These are phyloP conservation scores for Cubamyces lactineus DNA, from an alignment of 768 basidiomycete genomes.

Conservation along the genomic window DNA sequence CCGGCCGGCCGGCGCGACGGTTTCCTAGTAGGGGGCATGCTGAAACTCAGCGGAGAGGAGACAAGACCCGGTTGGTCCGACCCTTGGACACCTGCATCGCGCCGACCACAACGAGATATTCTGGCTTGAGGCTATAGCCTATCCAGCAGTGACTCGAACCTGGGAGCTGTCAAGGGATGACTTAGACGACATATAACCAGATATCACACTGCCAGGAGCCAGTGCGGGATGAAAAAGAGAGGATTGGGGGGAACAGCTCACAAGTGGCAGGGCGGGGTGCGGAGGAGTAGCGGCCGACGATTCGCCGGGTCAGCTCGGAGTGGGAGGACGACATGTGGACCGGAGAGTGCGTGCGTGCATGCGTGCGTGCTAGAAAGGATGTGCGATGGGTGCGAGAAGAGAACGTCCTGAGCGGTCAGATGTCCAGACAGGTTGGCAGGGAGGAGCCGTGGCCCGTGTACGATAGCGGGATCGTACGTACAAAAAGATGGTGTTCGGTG, in stretches of 20 bases:
- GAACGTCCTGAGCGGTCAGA: conserved; percentile 12
- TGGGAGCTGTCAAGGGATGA: neutral
- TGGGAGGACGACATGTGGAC: conserved; percentile 9
- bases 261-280: neutral
- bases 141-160: neutral
- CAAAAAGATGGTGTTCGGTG: too few relatives aligned
- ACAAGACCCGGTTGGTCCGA: neutral
- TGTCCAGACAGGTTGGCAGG: neutral
- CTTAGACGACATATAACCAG: neutral
- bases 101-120: too few relatives aligned
- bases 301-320: conserved; percentile 3
- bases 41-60: conserved; percentile 7
- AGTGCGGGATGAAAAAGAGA: neutral
- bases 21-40: neutral
- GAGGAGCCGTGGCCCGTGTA: too few relatives aligned
- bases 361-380: too few relatives aligned
- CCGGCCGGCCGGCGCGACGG: conserved; percentile 5
- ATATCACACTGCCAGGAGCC: neutral
- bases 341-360: neutral
- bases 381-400: neutral
- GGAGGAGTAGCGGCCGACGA: conserved; percentile 8
- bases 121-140: too few relatives aligned
- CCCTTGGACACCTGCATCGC: neutral
- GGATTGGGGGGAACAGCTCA: neutral
- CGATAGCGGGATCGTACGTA: too few relatives aligned